Base-by-base conservation (phyloP, 192 early-diverging fungal species). In the Coemansia sp. region DNA sequence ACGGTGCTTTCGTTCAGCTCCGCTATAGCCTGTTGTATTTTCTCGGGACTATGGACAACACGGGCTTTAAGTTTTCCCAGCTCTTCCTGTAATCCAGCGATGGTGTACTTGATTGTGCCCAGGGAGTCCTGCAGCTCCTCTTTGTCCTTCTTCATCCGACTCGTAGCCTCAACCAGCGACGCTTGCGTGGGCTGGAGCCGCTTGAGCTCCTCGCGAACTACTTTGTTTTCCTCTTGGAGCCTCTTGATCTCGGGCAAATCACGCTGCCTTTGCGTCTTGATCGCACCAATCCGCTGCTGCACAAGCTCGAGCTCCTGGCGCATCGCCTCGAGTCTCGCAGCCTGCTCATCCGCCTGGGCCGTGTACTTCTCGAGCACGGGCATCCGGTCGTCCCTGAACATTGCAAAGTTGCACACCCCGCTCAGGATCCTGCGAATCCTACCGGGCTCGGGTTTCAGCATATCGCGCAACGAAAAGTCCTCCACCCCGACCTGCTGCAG, bases 381-480 rank as follows among this genome's bases (percentile, higher is more conserved):
- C 78, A 93, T 79, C 7, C 88, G 81, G 66, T 94, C 90, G 60
- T 95, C 92, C 19, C 92, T 81, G 70, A 97, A 97, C 81, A 93
- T 95, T 58, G 88, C 90, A 85, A 93, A 97, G 71, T 97, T 97
- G 69, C 94, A 93, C 22, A 95, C 79, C 7, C 86, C 91, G 74
- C 89, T 91, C 10, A 97, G 82, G n/a, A 92, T 86, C n/a, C 84
- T 77, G 0, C 89, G 74, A 37, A 93, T 77, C 5, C 88, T 85
- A 0, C 69, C 77, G 0, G 89, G 84, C 69, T 93, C 90, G 0
- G 95, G 95, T n/a, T 86, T 88, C 17, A 93, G 77, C 57, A 96
- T 71, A 68, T 96, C 95, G 41, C 88, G 82, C 13, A 93, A 81
- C 45, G 85, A 86, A 76, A 95, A 94, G 70, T 92, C 91, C 11